These are phyloP conservation scores for Retiboletus fuscus DNA, from an alignment of 1,284 basidiomycete genomes.

Conservation along the genomic window DNA sequence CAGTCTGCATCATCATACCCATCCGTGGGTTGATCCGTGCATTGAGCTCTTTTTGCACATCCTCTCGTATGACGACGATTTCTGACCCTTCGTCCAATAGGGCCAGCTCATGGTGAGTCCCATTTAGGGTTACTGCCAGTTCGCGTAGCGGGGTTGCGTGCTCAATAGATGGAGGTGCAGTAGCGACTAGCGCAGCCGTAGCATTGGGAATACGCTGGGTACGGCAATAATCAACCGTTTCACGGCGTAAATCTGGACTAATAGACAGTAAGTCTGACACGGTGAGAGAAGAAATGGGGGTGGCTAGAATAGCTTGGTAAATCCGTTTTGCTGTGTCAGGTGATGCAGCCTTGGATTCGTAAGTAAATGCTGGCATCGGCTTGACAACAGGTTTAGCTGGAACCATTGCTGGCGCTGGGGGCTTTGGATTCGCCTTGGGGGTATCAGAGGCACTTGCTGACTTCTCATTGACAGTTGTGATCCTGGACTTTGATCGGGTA, in stretches of 20 bases:
- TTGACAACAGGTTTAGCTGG: background rate
- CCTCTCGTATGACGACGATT: slow-evolving; percentile 19
- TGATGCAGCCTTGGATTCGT: too few species aligned
- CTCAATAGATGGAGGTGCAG: slow-evolving; percentile 4
- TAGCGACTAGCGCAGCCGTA: background rate
- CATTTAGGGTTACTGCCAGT: slow-evolving; percentile 11
- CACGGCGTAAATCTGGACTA: slow-evolving; percentile 31
- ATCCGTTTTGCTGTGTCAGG: slow-evolving; percentile 3
- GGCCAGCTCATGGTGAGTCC: background rate
- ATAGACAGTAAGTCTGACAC: slow-evolving; percentile 31
- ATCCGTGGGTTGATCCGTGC: background rate
- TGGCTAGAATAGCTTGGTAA: slow-evolving; percentile 17
- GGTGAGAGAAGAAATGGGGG: slow-evolving; percentile 18
- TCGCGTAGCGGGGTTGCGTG: slow-evolving; percentile 11
- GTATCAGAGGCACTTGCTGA: too few species aligned
- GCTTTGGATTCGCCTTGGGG: too few species aligned
- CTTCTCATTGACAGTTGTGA: background rate
- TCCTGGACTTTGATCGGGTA: background rate
- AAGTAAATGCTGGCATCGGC: too few species aligned
- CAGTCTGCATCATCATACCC: slow-evolving; percentile 36
- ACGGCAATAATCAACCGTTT: slow-evolving; percentile 23
- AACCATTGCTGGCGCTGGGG: background rate
- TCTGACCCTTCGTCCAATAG: slow-evolving; percentile 28
- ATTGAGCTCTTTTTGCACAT: background rate
- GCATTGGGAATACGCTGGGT: slow-evolving; percentile 15